Percentiles rank a stretch among this genome's conserved stretches.
Conservation (phyloP, 495 filamentous ascomycete species). For the Aspergillus sclerotioniger region DNA sequence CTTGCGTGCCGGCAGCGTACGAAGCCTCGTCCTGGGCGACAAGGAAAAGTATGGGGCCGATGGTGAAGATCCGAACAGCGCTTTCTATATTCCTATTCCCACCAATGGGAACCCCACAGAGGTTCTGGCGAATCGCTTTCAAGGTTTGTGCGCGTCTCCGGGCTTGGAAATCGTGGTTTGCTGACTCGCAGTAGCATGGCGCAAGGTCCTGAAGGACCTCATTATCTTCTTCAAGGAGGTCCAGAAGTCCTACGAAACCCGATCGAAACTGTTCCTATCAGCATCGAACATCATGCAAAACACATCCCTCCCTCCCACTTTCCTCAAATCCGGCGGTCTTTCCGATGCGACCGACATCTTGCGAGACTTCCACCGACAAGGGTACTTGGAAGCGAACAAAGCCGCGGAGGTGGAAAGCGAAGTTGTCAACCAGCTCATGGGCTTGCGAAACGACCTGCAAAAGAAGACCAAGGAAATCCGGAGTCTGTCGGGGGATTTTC, state of each 20-base stretch:
- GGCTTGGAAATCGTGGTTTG: constrained; percentile 1
- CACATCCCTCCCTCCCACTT: constrained; percentile 65
- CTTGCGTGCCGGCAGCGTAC: constrained; percentile 77
- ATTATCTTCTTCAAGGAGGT: constrained; percentile 94
- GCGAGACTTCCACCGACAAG: constrained; percentile 75
- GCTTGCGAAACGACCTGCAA: constrained; percentile 79
- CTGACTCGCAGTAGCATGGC: constrained; percentile 66
- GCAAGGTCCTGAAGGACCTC: constrained; percentile 90
- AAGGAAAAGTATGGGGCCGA: constrained; percentile 53
- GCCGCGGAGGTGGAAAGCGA: constrained; percentile 86
- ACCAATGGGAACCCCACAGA: constrained; percentile 87
- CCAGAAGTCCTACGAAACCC: constrained; percentile 83
- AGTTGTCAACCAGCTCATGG: constrained; percentile 82
- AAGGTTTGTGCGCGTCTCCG: constrained; percentile 57
- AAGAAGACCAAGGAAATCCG: constrained; percentile 99
- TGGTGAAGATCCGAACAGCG: constrained; percentile 72
- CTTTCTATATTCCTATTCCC: constrained; percentile 84
- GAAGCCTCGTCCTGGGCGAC: constrained; percentile 65
- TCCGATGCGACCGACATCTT: constrained; percentile 82
- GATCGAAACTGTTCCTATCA: constrained; percentile 77
- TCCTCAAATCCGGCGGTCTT: constrained; percentile 76
- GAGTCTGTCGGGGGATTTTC: constrained; percentile 86
- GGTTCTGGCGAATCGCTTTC: constrained; percentile 82
- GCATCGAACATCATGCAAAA: constrained; percentile 82
- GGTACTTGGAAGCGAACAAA: constrained; percentile 81